Evolutionary conservation across 371 early-diverging fungal genomes (phyloP).

Genomic region (Rhizopus stolonifer): DNA sequence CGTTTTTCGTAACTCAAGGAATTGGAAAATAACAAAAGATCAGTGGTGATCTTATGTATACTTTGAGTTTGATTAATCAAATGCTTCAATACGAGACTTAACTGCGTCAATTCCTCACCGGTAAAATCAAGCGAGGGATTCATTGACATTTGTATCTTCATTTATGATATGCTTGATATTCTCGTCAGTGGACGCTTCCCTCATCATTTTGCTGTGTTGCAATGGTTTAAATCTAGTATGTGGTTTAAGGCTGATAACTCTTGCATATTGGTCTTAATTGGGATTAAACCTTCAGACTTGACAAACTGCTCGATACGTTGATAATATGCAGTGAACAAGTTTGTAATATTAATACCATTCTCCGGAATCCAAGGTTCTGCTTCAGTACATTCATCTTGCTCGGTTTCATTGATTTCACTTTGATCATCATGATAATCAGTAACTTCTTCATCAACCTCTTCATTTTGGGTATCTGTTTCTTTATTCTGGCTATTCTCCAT

Average conservation of each 20-base stretch:
- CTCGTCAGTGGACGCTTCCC: conserved; percentile 3
- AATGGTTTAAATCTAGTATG: conserved; percentile 6
- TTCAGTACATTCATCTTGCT: conserved; percentile 4
- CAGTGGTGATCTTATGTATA: neutral
- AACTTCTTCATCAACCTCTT: too few relatives aligned
- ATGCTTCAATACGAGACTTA: too few relatives aligned
- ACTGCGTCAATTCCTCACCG: conserved; percentile 8
- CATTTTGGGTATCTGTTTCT: too few relatives aligned
- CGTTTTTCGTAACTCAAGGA: conserved; percentile 6
- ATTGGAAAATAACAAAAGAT: conserved; percentile 2
- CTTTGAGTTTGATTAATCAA: conserved; percentile 2
- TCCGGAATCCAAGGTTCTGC: conserved; percentile 7
- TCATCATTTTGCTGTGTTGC: conserved; percentile 9
- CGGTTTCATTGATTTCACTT: conserved; percentile 9
- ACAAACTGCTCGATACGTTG: conserved; percentile 5
- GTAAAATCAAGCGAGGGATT: conserved; percentile 1
- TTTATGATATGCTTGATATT: conserved; percentile 3
- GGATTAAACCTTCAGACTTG: conserved; percentile 2
- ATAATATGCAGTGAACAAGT: conserved; percentile 2
- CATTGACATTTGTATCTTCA: conserved; percentile 1
- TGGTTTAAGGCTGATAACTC: conserved; percentile 6
- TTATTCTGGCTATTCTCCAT: too few relatives aligned
- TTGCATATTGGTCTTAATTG: conserved; percentile 2
- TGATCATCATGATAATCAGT: conserved; percentile 11
- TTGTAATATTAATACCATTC: conserved; percentile 5